Base-by-base conservation (phyloP, 176 grass and related monocot genomes). In the Avena eriantha region DNA sequence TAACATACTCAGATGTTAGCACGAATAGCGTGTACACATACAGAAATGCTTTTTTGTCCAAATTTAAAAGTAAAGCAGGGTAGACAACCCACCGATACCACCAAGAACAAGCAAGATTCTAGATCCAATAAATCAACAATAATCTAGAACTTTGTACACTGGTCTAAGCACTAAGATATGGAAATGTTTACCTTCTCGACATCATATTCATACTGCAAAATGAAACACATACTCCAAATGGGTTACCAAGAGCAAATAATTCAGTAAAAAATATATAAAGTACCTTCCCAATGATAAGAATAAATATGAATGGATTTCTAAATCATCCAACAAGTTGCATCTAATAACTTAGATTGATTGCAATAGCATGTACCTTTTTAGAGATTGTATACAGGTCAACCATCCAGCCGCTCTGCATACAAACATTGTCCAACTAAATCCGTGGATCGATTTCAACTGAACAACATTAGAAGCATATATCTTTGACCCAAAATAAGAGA, bases 131-230 rank as follows among this genome's bases (percentile, higher is more conserved):
- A 91, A 67, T 26, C 12, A 26, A n/a, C 10, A 7, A 9, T 3
- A 48, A 50, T 71, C 8, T 0, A 2, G 2, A 18, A 58, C 54
- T 63, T 14, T 18, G 12, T 83, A 87, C 60, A 49, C 14, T 78
- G 61, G 29, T 58, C 11, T 13, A 73, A n/a, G 47, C 81, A 77
- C 10, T 18, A 48, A 19, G 17, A 86, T 51, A 88, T 80, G 45
- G 8, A 73, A 89, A 39, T 78, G 8, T 46, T 68, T 80, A 97
- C 95, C 95, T 97, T 93, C 87, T 88, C 91, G 76, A 93, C 77
- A 76, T 93, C 65, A 34, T 69, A 85, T 74, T 79, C 85, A 79
- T 81, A 95, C 89, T 95, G 95, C 85, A 93, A 91, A 84, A 80
- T 83, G 73, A 43, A 82, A 56, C 0, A 79, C 18, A 79, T 46